Evolutionary conservation across 2,329 filamentous ascomycete genomes (phyloP), one percentile per base, ranked within the genome.

Genomic region (Sporothrix luriei): DNA sequence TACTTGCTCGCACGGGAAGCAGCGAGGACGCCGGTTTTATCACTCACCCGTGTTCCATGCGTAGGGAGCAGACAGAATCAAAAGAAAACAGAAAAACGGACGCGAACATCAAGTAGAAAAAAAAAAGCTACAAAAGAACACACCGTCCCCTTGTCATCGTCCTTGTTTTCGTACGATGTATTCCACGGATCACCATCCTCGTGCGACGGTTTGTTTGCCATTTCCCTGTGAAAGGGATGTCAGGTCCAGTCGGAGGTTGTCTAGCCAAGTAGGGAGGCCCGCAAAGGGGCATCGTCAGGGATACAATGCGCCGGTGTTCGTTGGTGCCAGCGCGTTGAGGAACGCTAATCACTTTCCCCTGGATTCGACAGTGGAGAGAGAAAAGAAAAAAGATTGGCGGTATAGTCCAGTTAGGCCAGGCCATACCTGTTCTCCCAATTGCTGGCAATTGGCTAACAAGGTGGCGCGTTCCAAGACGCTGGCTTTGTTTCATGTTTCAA

Each of bases 401-500:
- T 7, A 33, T 6, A 33, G 33, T 33, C 33, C 33, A 33, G 7
- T 33, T 7, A 33, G 6, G 33, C 33, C 33, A 33, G 6, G 33
- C 33, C 33, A 1, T 33, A 33, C 33, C 1, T 33, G 9, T 33
- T 33, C 33, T 33, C n/a, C n/a, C n/a, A 33, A 4, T 33, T 62
- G 57, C 57, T 16, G 13, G 29, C 14, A 26, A 49, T 49, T 65
- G 62, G 62, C 48, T 46, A 4, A 24, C 26, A 10, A 10, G 33
- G 24, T 21, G 46, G 62, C 46, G 62, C 62, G 46, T 65, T n/a
- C 26, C 26, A 26, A 46, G 61, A 48, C 61, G 19, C 14, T 65
- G 62, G 46, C 24, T 51, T 38, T 65, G 62, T 65, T 65, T 65
- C 62, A 65, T 65, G 62, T 65, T 65, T 65, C 62, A 65, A 52